Percentiles rank a stretch among this genome's conserved stretches.
Evolutionary conservation across 805 yeast genomes (phyloP).

Genomic region (Kodamaea nitidulidarum): DNA sequence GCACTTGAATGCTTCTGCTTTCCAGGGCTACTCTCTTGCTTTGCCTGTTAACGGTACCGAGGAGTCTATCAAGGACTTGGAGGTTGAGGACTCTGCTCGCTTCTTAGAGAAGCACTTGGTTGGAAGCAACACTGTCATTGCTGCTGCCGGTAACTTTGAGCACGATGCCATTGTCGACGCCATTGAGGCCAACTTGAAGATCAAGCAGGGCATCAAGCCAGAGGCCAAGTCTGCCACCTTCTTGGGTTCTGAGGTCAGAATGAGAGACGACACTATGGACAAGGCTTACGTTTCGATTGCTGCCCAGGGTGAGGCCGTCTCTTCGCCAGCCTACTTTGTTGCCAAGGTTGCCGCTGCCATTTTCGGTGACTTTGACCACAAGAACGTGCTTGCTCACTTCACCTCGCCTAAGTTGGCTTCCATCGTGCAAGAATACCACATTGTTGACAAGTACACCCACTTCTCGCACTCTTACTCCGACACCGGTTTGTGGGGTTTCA

Average conservation of each 20-base stretch:
- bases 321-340: slow-evolving; percentile 62
- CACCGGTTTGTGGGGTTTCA: slow-evolving; percentile 82
- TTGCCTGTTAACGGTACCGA: slow-evolving; percentile 73
- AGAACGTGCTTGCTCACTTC: slow-evolving; percentile 46
- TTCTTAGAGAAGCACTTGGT: slow-evolving; percentile 57
- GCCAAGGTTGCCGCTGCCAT: slow-evolving; percentile 71
- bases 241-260: slow-evolving; percentile 82
- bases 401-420: slow-evolving; percentile 67
- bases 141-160: slow-evolving; percentile 64
- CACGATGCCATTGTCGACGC: slow-evolving; percentile 69
- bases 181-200: slow-evolving; percentile 47
- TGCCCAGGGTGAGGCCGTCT: slow-evolving; percentile 63
- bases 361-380: slow-evolving; percentile 51
- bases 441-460: slow-evolving; percentile 68
- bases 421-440: slow-evolving; percentile 65
- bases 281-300: slow-evolving; percentile 76
- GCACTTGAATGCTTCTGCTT: slow-evolving; percentile 79
- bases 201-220: slow-evolving; percentile 51
- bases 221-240: slow-evolving; percentile 53
- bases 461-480: slow-evolving; percentile 71
- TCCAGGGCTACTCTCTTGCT: slow-evolving; percentile 79
- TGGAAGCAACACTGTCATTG: slow-evolving; percentile 63
- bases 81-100: slow-evolving; percentile 51
- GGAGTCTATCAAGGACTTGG: slow-evolving; percentile 58
- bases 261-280: slow-evolving; percentile 85